Percentiles rank a stretch among this genome's conserved stretches.
Conservation (phyloP, 2,329 filamentous ascomycete genomes). For the Penicillium digitatum region DNA sequence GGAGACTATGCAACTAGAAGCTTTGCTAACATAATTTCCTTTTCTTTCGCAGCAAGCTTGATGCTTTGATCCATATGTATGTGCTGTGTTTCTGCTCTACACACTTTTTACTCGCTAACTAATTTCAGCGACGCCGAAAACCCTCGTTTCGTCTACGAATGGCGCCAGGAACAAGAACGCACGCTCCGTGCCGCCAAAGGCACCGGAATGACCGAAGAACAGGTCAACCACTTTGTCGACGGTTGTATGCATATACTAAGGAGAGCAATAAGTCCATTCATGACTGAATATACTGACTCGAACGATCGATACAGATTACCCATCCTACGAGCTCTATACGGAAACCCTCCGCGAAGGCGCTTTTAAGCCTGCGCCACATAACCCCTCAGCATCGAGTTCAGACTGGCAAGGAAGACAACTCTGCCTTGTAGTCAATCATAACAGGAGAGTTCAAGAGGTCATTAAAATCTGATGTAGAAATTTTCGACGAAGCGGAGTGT, state of each 20-base stretch:
- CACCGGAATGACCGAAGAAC: conserved; percentile 74
- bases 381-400: conserved; percentile 16
- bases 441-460: conserved; percentile 58
- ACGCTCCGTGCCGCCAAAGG: conserved; percentile 63
- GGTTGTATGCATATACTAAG: conserved; percentile 48
- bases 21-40: conserved; percentile 13
- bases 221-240: conserved; percentile 72
- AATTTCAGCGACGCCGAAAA: conserved; percentile 63
- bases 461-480: conserved; percentile 44
- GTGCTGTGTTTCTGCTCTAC: conserved; percentile 16
- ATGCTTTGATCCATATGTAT: conserved; percentile 62
- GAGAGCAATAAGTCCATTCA: background rate
- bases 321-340: conserved; percentile 67
- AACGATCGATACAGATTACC: conserved; percentile 50
- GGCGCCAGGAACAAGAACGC: conserved; percentile 77
- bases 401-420: conserved; percentile 55
- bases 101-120: background rate
- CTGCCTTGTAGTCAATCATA: conserved; percentile 57
- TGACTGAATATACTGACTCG: background rate
- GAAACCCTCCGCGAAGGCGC: conserved; percentile 57
- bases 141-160: conserved; percentile 72
- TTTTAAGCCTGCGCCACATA: conserved; percentile 40
- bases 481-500: background rate
- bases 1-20: background rate
- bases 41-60: conserved; percentile 45